Percentiles rank a stretch among this genome's conserved stretches.
These are phyloP conservation scores for Malassezia globosa DNA, from an alignment of 1,284 basidiomycete genomes.

Conservation along the genomic window DNA sequence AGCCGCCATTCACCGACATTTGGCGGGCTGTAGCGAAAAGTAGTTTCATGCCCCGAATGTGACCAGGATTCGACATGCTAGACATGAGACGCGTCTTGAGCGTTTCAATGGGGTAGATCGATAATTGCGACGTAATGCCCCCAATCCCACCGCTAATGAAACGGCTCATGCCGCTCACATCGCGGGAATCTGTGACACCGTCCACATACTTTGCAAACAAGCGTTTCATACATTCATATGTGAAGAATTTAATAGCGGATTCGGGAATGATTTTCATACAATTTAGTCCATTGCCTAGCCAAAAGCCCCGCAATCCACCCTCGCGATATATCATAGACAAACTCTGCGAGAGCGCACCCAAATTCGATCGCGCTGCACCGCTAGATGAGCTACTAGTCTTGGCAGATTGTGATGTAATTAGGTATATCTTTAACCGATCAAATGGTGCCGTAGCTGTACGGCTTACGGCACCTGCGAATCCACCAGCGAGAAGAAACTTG, in stretches of 20 bases:
- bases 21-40: slow-evolving; percentile 51
- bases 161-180: slow-evolving; percentile 80
- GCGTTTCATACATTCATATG: slow-evolving; percentile 91
- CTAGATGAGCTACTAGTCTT: slow-evolving; percentile 14
- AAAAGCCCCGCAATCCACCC: slow-evolving; percentile 75
- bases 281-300: slow-evolving; percentile 61
- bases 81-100: slow-evolving; percentile 57
- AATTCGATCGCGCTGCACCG: slow-evolving; percentile 8
- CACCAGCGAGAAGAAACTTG: slow-evolving; percentile 84
- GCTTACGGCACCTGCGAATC: slow-evolving; percentile 89
- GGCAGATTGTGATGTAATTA: slow-evolving; percentile 62
- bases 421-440: slow-evolving; percentile 89
- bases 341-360: slow-evolving; percentile 60
- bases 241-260: slow-evolving; percentile 94
- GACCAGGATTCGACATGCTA: slow-evolving; percentile 53
- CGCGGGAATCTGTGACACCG: slow-evolving; percentile 71
- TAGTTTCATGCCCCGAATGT: slow-evolving; percentile 54
- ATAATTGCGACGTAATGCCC: slow-evolving; percentile 84
- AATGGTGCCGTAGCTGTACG: slow-evolving; percentile 94
- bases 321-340: slow-evolving; percentile 63
- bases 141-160: slow-evolving; percentile 93
- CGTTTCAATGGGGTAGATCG: slow-evolving; percentile 46
- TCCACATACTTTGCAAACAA: slow-evolving; percentile 87
- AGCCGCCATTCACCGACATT: slow-evolving; percentile 67
- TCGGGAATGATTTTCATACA: slow-evolving; percentile 91